Percentiles rank a stretch among this genome's conserved stretches.
These are phyloP conservation scores for Verruconis gallopava DNA, from an alignment of 2,329 filamentous ascomycete genomes.

Conservation along the genomic window DNA sequence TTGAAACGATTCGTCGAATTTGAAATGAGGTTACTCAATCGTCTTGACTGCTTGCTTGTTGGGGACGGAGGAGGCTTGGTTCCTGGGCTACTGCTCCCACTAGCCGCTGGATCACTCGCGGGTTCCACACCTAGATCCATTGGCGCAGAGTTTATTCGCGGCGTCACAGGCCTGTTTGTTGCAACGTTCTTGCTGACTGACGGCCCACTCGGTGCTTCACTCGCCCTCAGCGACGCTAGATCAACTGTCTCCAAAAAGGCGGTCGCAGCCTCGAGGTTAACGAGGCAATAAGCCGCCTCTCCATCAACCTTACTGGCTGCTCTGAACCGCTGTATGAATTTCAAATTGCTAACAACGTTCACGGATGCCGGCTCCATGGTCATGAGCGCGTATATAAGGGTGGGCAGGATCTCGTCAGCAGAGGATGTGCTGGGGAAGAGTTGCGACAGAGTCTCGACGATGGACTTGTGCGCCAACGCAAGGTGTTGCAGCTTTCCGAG, in stretches of 20 bases:
- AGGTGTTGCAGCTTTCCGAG: constrained; percentile 83
- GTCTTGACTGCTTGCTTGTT: constrained; percentile 43
- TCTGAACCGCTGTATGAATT: constrained; percentile 86
- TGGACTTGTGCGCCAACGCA: constrained; percentile 80
- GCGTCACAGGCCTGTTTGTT: constrained; percentile 36
- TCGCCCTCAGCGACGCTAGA: constrained; percentile 70
- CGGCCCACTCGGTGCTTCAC: constrained; percentile 60
- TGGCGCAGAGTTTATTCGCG: constrained; percentile 20
- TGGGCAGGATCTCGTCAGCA: constrained; percentile 92
- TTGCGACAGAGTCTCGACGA: constrained; percentile 70
- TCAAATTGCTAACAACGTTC: constrained; percentile 84
- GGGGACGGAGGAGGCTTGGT: constrained; percentile 23
- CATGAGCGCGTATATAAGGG: constrained; percentile 90
- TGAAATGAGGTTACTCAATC: constrained; percentile 76
- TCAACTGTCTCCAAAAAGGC: constrained; percentile 94
- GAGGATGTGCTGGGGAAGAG: constrained; percentile 64
- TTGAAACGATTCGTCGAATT: constrained; percentile 70
- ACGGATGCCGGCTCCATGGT: constrained; percentile 76
- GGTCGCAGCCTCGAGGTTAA: constrained; percentile 88
- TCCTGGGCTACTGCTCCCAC: constrained; percentile 6
- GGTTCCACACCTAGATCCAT: constrained; percentile 27
- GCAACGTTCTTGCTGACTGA: constrained; percentile 46
- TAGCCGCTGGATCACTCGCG: constrained; percentile 19
- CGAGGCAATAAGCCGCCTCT: constrained; percentile 90
- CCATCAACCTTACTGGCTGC: constrained; percentile 78